Base-by-base conservation (phyloP, 495 filamentous ascomycete species). In the Barbatosphaeria neglecta region DNA sequence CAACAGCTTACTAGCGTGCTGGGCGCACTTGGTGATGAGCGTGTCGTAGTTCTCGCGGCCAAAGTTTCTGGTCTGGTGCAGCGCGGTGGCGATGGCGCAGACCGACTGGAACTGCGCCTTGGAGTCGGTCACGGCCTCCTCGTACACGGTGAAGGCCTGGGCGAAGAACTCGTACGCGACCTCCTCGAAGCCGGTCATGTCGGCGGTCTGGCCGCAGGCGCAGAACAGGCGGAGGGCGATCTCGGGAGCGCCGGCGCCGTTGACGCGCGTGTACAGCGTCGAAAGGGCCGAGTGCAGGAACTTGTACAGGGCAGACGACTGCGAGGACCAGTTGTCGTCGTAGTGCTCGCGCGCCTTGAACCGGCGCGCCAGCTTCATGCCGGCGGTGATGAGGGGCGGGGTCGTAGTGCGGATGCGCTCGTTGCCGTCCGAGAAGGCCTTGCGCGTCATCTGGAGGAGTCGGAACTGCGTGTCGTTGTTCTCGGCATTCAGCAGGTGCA, bases 131-230 rank as follows among this genome's bases (percentile, higher is more conserved):
- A 98, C 85, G 1, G 85, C 80, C 65, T 97, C 93, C 59, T 98
- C 92, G 60, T 98, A 98, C 24, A 97, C 87, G 0, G 92, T 97
- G 50, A 98, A 98, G 1, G 92, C 92, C 59, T 98, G 93, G 2
- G 90, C 92, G 56, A 96, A 98, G 72, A 93, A 97, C 63, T 98
- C 92, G 63, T 98, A 98, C 16, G 86, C 84, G 22, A 95, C 84
- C 65, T 97, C 92, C 63, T 97, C 92, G 52, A 90, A 90, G 13
- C 84, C 86, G 5, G 82, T 90, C 62, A 92, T 86, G 55, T 95
- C 90, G 19, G 93, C 88, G 23, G 90, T 82, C 64, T 96, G 90
- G 15, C 92, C 92, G 57, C 87, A 94, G 49, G 84, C 80, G 43
- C 90, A 78, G 60, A 96, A 97, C 8, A 96, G 70, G 4, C 92